Evolutionary conservation across 805 yeast genomes (phyloP), one percentile per base, ranked within the genome.

Genomic region (Candida nemodendra): DNA sequence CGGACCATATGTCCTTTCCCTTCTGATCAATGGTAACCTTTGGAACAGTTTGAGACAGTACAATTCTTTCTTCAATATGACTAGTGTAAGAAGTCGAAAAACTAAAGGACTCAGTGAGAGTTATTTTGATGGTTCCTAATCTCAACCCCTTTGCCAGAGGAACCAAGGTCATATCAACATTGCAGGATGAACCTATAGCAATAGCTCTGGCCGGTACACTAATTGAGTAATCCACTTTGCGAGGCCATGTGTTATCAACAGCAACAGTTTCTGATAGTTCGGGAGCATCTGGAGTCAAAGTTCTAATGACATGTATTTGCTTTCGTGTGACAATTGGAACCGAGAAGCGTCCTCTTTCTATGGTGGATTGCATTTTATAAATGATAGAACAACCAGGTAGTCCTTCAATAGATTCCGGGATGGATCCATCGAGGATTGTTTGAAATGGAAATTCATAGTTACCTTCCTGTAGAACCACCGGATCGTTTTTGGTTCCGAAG

Each of bases 211-310:
- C 72, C 0, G 98, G 97, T 5, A 86, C 80, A 36, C 86, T 83
- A 42, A 93, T 78, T 3, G 88, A 76, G 59, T 91, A 91, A 54
- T 91, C 97, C 22, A 91, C 87, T 57, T 93, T 93, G 31, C 79
- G 69, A 2, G 98, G 97, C 98, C 98, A 91, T 1, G 90, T 81
- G 58, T 91, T 91, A 56, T 89, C 96, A 22, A 91, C 95, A 0
- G 95, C 86, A 51, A 90, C 85, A 0, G 98, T 87, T 60, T 91
- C 97, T 0, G 95, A 74, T 17, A 89, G 68, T 53, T 93, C 98
- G 3, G 85, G 75, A 1, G 95, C 76, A 59, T 91, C 98, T 0
- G 95, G 76, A 2, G 95, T 80, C 42, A 91, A 65, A 0, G 98
- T 91, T 53, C 99, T 74, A 9, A 93, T 78, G 8, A 93, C 79